Base-by-base conservation (phyloP, 2,329 filamentous ascomycete species). In the Venturia carpophila region DNA sequence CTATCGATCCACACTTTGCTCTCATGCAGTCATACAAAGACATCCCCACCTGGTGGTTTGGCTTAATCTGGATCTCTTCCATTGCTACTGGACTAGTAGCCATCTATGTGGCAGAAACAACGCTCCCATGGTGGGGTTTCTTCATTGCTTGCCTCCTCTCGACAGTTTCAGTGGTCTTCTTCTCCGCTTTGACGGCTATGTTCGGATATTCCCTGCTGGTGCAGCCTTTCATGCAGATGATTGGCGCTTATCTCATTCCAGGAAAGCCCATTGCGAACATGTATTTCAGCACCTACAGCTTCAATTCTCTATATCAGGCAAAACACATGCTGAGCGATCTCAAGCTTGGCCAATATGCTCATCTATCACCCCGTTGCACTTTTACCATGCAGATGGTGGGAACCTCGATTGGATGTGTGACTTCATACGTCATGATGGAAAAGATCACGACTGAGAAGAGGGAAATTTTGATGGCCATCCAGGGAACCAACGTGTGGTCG, bases 391-490 rank as follows among this genome's bases (percentile, higher is more conserved):
- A 78, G 63, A 72, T 79, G n/a, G 67, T 76, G 6, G 78, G 77
- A 0, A 60, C 37, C 10, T 11, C 76, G 1, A 67, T 78, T 43
- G 77, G 77, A 1, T 74, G 75, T 7, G 66, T 77, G 11, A 68
- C 79, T 27, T 78, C 79, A 68, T 80, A 77, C 63, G 71, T 76
- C 24, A 76, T 79, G 70, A 80, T 80, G 77, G 74, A 74, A 65
- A 76, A 72, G 49, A 79, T 80, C 63, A 74, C 78, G 0, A 71
- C 70, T 10, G 74, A 76, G 65, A 76, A 79, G 63, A 69, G 74
- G 5, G 73, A 77, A 4, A 74, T 79, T 39, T 71, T 80, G 5
- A 66, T 73, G n/a, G 72, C 76, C 39, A 73, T 77, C 11, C 68
- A 79, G 58, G 79, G 77, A 5, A 75, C 74, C 43, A 76, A 75